Base-by-base conservation (phyloP, 305 asterid species). In the Euphrasia arctica region DNA sequence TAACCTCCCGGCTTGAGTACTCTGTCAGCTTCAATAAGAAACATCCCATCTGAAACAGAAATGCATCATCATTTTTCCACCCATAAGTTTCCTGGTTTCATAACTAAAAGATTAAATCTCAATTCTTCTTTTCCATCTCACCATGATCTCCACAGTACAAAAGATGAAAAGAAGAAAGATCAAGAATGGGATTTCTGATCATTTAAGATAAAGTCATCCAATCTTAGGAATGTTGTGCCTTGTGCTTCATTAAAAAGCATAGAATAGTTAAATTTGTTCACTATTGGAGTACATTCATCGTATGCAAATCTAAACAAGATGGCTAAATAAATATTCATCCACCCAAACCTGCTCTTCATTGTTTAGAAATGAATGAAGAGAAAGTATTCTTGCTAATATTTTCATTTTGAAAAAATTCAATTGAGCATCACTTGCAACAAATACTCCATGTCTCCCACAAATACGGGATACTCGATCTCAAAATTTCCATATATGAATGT, bases 1-100 rank as follows among this genome's bases (percentile, higher is more conserved):
- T 85, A 93, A 70, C 96, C 96, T 76, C 98, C 98, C 6, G 98
- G 98, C 82, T 78, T 90, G 77, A 90, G 96, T 65, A 92, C 68
- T 76, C 98, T 89, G 64, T 92, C 97, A 70, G 82, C 88, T 86
- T 92, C 98, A 62, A 92, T 78, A 71, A 90, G 97, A 64, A 81
- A 79, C 74, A 84, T 64, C 59, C 97, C 91, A 82, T 83, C 98
- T 92, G 98, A 73, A 54, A 63, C 50, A 81, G 62, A 76, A 74
- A 71, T 22, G 18, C 50, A 77, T 62, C 47, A 72, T 77, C 63
- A 75, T 3, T 6, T 12, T 4, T 47, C 56, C 56, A 18, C 56
- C 4, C 29, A 51, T 15, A 51, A 51, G 15, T 51, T 51, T 47
- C 56, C 56, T 51, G 56, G 28, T 22, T 14, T 51, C 29, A 15